A percentile compares a stretch with the other conserved stretches of the same genome.
phyloP scores from a whole-genome alignment of 148 eudicot species.

The Fagopyrum esculentum region DNA sequence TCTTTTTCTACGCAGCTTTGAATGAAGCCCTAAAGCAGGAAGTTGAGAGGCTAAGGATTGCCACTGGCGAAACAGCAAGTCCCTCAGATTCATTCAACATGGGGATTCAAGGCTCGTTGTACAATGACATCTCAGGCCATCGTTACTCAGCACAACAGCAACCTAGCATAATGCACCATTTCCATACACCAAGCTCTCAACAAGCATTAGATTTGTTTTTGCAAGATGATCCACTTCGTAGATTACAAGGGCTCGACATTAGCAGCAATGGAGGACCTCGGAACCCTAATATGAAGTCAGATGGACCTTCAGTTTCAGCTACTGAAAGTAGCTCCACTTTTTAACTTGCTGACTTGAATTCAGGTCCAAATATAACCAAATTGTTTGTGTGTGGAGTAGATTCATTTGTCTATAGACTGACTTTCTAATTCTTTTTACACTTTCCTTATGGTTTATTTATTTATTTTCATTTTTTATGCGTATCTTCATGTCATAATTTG shows the following conservation, averaged over 20 bases:
- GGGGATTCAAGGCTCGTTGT: conserved; percentile 26
- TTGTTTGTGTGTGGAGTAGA: conserved; percentile 18
- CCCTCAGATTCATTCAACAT: conserved; percentile 31
- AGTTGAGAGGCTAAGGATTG: conserved; percentile 45
- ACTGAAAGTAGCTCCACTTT: conserved; percentile 42
- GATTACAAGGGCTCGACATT: conserved; percentile 38
- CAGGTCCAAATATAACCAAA: neutral
- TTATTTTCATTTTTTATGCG: conserved; percentile 16
- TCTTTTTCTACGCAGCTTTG: conserved; percentile 24
- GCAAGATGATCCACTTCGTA: conserved; percentile 29
- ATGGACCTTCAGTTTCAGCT: conserved; percentile 34
- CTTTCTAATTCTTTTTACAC: conserved; percentile 15
- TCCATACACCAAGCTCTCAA: conserved; percentile 19
- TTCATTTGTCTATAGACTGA: conserved; percentile 35
- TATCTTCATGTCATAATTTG: conserved; percentile 8
- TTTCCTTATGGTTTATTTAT: neutral
- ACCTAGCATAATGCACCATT: conserved; percentile 18
- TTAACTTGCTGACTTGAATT: conserved; percentile 28
- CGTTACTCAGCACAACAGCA: conserved; percentile 24
- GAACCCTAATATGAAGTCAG: conserved; percentile 22
- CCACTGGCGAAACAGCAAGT: conserved; percentile 34
- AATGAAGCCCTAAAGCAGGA: conserved; percentile 51
- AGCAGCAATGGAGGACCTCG: conserved; percentile 26
- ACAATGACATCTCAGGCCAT: conserved; percentile 21
- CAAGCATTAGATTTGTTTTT: conserved; percentile 16